Evolutionary conservation across 169 alveolate genomes (phyloP).

Genomic region (Plasmodium cynomolgi): DNA sequence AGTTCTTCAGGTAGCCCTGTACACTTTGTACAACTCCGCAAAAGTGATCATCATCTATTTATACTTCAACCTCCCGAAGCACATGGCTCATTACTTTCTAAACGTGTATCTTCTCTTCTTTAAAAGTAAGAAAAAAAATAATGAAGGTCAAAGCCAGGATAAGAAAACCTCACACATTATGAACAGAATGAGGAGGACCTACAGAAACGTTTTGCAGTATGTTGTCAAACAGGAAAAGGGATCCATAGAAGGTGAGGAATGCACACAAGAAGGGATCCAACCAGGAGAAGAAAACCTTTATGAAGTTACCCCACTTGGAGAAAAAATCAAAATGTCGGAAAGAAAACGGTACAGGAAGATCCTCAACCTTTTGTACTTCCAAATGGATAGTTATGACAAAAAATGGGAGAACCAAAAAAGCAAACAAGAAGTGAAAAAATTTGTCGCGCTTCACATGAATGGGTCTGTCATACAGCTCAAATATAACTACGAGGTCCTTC

Average conservation of each 20-base stretch:
- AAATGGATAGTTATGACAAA: constrained; percentile 14
- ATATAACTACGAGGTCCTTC: constrained; percentile 17
- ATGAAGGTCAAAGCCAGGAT: neutral
- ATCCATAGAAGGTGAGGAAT: neutral
- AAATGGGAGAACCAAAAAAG: neutral
- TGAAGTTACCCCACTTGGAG: neutral
- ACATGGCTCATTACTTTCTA: constrained; percentile 49
- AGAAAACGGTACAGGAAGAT: constrained; percentile 15
- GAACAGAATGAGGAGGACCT: constrained; percentile 38
- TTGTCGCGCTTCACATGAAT: constrained; percentile 14
- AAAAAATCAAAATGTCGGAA: constrained; percentile 2
- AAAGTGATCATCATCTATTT: constrained; percentile 45
- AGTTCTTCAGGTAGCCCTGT: constrained; percentile 33
- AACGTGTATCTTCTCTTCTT: constrained; percentile 43
- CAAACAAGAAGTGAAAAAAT: constrained; percentile 8
- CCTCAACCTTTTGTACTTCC: constrained; percentile 23
- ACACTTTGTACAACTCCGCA: constrained; percentile 22
- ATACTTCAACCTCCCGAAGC: constrained; percentile 40
- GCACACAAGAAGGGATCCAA: neutral
- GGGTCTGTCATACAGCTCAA: constrained; percentile 71
- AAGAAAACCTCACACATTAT: neutral
- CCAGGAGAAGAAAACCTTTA: neutral
- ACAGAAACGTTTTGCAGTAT: constrained; percentile 15
- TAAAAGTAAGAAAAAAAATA: constrained; percentile 11
- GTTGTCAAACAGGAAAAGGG: constrained; percentile 1